A percentile compares a stretch with the other conserved stretches of the same genome.
phyloP scores from a whole-genome alignment of 495 filamentous ascomycete species.

The Astrocystis sublimbata region DNA sequence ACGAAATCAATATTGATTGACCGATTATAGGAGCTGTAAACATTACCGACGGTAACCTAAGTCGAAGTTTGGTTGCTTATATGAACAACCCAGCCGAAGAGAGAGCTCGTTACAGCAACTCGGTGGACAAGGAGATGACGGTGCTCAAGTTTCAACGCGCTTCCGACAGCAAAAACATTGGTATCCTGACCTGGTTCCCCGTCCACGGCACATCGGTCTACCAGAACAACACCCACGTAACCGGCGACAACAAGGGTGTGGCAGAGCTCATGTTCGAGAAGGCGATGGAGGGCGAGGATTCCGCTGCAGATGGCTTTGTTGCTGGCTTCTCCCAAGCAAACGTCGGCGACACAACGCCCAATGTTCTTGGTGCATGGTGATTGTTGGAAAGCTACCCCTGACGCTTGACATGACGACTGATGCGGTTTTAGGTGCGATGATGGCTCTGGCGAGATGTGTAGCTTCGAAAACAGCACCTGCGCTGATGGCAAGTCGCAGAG shows the following conservation, averaged over 20 bases:
- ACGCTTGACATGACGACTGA: conserved; percentile 3
- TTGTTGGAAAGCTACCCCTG: neutral
- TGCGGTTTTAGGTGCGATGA: conserved; percentile 60
- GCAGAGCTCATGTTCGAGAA: conserved; percentile 83
- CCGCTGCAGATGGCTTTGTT: conserved; percentile 64
- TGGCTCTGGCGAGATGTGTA: conserved; percentile 64
- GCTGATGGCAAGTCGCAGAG: conserved; percentile 64
- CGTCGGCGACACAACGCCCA: conserved; percentile 90
- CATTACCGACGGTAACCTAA: conserved; percentile 73
- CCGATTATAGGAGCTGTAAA: conserved; percentile 30
- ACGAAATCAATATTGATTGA: neutral
- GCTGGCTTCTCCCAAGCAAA: conserved; percentile 93
- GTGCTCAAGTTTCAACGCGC: conserved; percentile 73
- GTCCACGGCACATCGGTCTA: conserved; percentile 92
- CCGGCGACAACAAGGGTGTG: conserved; percentile 96
- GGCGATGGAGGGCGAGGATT: conserved; percentile 51
- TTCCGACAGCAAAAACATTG: conserved; percentile 65
- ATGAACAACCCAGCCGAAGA: conserved; percentile 83
- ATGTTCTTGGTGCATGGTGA: conserved; percentile 74
- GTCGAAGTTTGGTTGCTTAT: conserved; percentile 85
- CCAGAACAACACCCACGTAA: conserved; percentile 87
- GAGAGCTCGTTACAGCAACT: conserved; percentile 63
- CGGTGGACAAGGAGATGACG: conserved; percentile 84
- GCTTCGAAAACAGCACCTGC: conserved; percentile 75
- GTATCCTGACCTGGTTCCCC: conserved; percentile 85